Base-by-base conservation (phyloP, 495 filamentous ascomycete species). In the Aspergillus kassunensis region DNA sequence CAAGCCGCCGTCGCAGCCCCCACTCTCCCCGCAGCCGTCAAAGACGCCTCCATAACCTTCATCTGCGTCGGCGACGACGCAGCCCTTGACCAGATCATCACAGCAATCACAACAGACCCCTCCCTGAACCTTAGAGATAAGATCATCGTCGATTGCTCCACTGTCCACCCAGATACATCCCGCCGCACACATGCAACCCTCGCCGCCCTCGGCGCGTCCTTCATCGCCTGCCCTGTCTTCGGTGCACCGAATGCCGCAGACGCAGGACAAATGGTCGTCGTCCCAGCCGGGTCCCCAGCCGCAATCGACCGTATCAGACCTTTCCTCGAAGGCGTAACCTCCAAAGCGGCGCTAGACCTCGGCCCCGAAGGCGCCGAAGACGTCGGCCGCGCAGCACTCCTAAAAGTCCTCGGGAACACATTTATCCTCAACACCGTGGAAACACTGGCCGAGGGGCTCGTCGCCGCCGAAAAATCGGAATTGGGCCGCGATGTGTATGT, bases 341-440 rank as follows among this genome's bases (percentile, higher is more conserved):
- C 86, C 24, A 78, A 78, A 53, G 77, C 80, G 19, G 82, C 82
- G 51, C 84, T 97, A 61, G 51, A 53, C 23, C 34, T 53, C 10
- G 51, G 51, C 12, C 80, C 90, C 23, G 41, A 70, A 12, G 51
- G 63, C 8, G 53, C 31, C 24, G 56, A 69, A 31, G 69, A 73
- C 34, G 68, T 71, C 34, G 65, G 66, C 31, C 51, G 52, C n/a
- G 69, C 71, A 11, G 40, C 58, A 5, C 62, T 61, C 23, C 72
- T 96, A 19, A 97, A 96, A 69, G 66, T 95, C 35, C 77, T 93
- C 13, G 91, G 90, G 24, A 97, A 97, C 64, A 88, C 85, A 7
- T 91, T 96, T 69, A 80, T 96, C 57, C 62, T 96, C 24, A 85
- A 88, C 65, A 91, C 90, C 71, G 82, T 93, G 16, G 86, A 91